phyloP scores from a whole-genome alignment of 495 filamentous ascomycete species.

The Cetradonia linearis region DNA sequence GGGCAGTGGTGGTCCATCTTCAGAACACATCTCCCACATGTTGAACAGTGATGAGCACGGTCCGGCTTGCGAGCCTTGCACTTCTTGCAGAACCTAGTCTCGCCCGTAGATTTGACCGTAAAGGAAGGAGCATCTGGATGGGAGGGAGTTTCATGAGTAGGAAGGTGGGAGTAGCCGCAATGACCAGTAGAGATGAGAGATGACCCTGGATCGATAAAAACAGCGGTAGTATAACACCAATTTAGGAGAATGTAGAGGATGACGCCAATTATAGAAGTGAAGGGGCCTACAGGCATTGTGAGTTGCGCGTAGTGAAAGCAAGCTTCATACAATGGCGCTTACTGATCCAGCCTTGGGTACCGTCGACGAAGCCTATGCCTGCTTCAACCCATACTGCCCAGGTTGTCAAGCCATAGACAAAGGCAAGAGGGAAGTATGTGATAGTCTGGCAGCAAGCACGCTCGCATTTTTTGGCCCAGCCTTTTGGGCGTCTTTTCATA shows the following conservation, averaged over 20 bases:
- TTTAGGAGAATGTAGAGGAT: slow-evolving; percentile 70
- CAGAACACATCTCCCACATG: slow-evolving; percentile 82
- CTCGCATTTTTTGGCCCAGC: slow-evolving; percentile 68
- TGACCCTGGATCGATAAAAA: slow-evolving; percentile 82
- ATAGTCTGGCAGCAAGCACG: slow-evolving; percentile 69
- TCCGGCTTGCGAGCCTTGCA: slow-evolving; percentile 90
- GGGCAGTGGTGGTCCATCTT: slow-evolving; percentile 99
- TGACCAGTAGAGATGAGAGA: slow-evolving; percentile 42
- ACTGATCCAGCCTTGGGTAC: slow-evolving; percentile 18
- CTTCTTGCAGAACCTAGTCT: slow-evolving; percentile 88
- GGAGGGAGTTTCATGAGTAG: slow-evolving; percentile 50
- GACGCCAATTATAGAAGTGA: slow-evolving; percentile 49
- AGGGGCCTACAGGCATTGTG: slow-evolving; percentile 28
- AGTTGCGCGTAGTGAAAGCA: slow-evolving; percentile 22
- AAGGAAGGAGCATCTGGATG: slow-evolving; percentile 44
- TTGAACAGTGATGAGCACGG: slow-evolving; percentile 91
- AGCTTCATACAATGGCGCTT: slow-evolving; percentile 29
- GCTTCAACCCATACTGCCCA: slow-evolving; percentile 88
- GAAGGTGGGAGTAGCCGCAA: slow-evolving; percentile 51
- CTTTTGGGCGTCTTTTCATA: slow-evolving; percentile 36
- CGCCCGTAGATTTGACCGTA: slow-evolving; percentile 84
- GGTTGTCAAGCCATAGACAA: slow-evolving; percentile 79
- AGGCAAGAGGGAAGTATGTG: slow-evolving; percentile 78
- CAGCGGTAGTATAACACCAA: slow-evolving; percentile 78
- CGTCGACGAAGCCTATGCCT: slow-evolving; percentile 54